A percentile compares a stretch with the other conserved stretches of the same genome.
Conservation (phyloP, 2,329 filamentous ascomycete genomes). For the Sporothrix globosa region DNA sequence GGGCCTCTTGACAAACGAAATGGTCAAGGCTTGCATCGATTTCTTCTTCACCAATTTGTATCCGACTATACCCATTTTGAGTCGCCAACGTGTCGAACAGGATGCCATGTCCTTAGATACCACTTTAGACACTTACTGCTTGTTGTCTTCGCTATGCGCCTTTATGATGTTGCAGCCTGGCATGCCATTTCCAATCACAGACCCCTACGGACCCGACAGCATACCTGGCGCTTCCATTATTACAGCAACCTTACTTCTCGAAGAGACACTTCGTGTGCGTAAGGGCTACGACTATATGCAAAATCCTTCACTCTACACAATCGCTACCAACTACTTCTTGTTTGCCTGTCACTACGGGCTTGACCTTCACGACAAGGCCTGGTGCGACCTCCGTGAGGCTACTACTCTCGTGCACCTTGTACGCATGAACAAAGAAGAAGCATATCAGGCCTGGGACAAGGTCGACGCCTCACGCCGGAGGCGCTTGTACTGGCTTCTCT, state of each 20-base stretch:
- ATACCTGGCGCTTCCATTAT: constrained; percentile 63
- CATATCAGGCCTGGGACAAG: constrained; percentile 62
- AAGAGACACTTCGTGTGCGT: constrained; percentile 67
- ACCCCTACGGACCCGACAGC: constrained; percentile 60
- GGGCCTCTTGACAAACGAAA: constrained; percentile 62
- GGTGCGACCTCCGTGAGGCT: constrained; percentile 78
- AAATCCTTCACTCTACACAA: constrained; percentile 57
- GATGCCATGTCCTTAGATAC: constrained; percentile 64
- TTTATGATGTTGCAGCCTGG: constrained; percentile 72
- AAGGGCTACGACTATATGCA: constrained; percentile 65
- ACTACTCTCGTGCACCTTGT: constrained; percentile 68
- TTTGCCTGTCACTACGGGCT: constrained; percentile 73
- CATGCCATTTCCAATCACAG: constrained; percentile 58
- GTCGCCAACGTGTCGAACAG: constrained; percentile 61
- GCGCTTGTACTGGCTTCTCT: constrained; percentile 73
- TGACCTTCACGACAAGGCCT: constrained; percentile 74
- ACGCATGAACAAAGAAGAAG: constrained; percentile 64
- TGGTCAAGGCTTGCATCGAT: constrained; percentile 67
- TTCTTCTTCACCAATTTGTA: constrained; percentile 73
- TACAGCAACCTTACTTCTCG: constrained; percentile 67
- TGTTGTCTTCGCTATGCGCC: constrained; percentile 66
- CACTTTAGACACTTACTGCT: constrained; percentile 65
- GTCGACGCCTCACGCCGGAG: constrained; percentile 66
- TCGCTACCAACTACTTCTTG: constrained; percentile 78
- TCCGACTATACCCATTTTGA: constrained; percentile 64